Evolutionary conservation across 2,329 filamentous ascomycete genomes (phyloP), one percentile per base, ranked within the genome.

Genomic region (Aureobasidium sp.): DNA sequence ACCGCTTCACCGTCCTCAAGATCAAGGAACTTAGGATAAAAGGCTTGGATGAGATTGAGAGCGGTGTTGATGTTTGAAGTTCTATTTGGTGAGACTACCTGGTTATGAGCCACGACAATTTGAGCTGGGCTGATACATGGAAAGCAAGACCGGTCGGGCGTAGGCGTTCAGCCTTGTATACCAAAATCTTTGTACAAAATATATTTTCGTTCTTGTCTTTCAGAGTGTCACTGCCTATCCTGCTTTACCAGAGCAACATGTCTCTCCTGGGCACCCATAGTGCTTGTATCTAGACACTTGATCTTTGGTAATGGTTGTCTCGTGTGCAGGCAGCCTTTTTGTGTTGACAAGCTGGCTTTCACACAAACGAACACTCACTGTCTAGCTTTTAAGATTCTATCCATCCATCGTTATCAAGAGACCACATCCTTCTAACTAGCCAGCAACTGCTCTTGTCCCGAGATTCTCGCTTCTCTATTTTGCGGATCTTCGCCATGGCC

Each of bases 1-100:
- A 95, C 72, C 81, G 84, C 69, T 96, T 88, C 74, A 99, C 94
- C 2, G 83, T 96, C 23, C 71, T 99, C 74, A 82, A 86, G 70
- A 88, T 99, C 65, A 87, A 88, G 70, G 89, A 97, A 75, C 71
- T 97, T 64, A 86, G 82, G 70, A 80, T 95, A 5, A 82, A 79
- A 73, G 77, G 74, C 27, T 64, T 80, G 62, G 82, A 84, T 54
- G 78, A 83, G 71, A 72, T 84, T 69, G 76, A 75, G 62, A 74
- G 74, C 21, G 40, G 53, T 57, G 4, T 38, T 7, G 55, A 57
- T 46, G 53, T 29, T 57, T 57, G 19, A 42, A 4, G 8, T 45
- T 13, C 19, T 25, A 23, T 3, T 15, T 53, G 10, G 11, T 21
- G 35, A 53, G 5, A 13, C 23, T 27, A 13, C 15, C 35, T 19